Evolutionary conservation across 192 early-diverging fungal species (phyloP).

Genomic region (Helicostylum pulchrum): DNA sequence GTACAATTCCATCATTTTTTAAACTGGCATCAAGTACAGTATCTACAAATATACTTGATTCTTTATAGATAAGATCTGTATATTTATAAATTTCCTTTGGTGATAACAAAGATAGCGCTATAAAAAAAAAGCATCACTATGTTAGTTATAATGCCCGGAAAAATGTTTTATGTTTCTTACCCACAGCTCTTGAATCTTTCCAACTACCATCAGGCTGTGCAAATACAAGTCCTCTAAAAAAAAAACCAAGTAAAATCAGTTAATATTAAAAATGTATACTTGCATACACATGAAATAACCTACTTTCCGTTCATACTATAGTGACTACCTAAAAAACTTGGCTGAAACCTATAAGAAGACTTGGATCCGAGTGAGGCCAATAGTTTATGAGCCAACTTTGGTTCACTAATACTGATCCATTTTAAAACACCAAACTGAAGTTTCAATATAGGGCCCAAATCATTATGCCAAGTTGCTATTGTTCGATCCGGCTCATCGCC

Average conservation of each 20-base stretch:
- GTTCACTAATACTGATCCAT: conserved; percentile 8
- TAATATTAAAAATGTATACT: background rate
- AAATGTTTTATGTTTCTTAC: background rate
- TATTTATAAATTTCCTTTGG: conserved; percentile 5
- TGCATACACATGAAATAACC: background rate
- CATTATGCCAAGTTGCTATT: background rate
- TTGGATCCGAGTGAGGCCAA: background rate
- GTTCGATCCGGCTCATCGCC: too few relatives aligned
- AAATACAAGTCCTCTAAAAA: conserved; percentile 10
- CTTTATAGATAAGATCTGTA: background rate
- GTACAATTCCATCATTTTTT: background rate
- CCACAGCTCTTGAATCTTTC: conserved; percentile 13
- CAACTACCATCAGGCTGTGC: background rate
- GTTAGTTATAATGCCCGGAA: background rate
- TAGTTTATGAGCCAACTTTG: conserved; percentile 7
- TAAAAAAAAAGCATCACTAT: background rate
- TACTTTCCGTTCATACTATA: conserved; percentile 16
- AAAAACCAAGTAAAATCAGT: background rate
- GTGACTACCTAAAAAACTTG: background rate
- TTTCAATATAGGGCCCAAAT: background rate
- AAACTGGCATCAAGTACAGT: background rate
- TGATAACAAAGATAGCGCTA: conserved; percentile 6
- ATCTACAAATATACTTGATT: background rate
- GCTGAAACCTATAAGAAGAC: background rate
- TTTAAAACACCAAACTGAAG: conserved; percentile 4